A percentile compares a stretch with the other conserved stretches of the same genome.
phyloP scores from a whole-genome alignment of 352 stramenopile genomes.

The Lagenidium giganteum region DNA sequence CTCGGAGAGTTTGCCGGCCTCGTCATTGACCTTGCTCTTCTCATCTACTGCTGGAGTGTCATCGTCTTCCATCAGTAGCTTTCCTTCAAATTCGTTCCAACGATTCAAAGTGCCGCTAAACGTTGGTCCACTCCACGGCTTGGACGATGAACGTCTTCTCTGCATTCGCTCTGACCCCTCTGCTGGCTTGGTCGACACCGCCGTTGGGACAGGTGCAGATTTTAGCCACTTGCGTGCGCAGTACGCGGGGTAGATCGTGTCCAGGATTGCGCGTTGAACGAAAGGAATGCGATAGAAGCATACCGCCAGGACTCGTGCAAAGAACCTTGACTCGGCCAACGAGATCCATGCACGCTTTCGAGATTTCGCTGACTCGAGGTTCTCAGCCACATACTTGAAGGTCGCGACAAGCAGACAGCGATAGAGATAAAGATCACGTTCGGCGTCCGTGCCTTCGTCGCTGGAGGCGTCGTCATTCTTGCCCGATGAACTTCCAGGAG shows the following conservation, averaged over 20 bases:
- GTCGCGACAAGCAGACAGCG: constrained; percentile 67
- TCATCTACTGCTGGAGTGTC: constrained; percentile 11
- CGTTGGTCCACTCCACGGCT: constrained; percentile 41
- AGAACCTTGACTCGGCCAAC: constrained; percentile 53
- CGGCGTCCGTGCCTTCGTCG: constrained; percentile 31
- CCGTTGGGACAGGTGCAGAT: constrained; percentile 1
- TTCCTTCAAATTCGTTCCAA: constrained; percentile 55
- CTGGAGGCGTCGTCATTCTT: too few relatives aligned
- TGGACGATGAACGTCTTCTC: constrained; percentile 32
- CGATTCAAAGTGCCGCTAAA: constrained; percentile 46
- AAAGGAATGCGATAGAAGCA: constrained; percentile 64
- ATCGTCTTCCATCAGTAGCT: constrained; percentile 30
- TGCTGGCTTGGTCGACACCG: constrained; percentile 15
- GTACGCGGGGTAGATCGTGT: constrained; percentile 51
- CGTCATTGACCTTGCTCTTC: constrained; percentile 17
- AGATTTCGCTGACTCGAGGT: constrained; percentile 34
- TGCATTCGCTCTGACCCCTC: constrained; percentile 23
- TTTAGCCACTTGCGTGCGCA: constrained; percentile 44
- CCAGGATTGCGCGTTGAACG: constrained; percentile 43
- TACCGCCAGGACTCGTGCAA: constrained; percentile 58
- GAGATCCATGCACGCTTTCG: constrained; percentile 50
- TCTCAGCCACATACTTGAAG: constrained; percentile 68
- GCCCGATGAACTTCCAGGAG: background rate
- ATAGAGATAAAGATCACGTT: constrained; percentile 58
- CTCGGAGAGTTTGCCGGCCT: constrained; percentile 18